Base-by-base conservation (phyloP, 2,329 filamentous ascomycete species). In the Neophaeococcomyces aloes region DNA sequence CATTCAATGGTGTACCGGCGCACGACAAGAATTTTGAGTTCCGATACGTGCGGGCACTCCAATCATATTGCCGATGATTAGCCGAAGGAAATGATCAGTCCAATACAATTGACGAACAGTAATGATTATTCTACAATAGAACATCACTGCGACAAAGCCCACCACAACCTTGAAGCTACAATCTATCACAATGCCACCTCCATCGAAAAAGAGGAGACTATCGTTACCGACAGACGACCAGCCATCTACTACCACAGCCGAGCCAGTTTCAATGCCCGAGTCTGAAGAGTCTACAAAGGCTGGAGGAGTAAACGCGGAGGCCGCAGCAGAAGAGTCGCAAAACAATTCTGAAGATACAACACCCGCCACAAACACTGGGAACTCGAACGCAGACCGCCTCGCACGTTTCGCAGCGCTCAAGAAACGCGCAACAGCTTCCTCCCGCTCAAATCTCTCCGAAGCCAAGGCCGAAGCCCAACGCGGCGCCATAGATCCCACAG, bases 391-490 rank as follows among this genome's bases (percentile, higher is more conserved):
- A 14, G 53, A 54, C 38, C 46, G 54, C 19, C 38, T 53, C 3
- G 53, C 54, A 13, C 54, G 54, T 27, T 56, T 56, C 36, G 48
- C 47, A 13, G 54, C 54, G n/a, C 44, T 56, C 7, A 53, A 53
- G 37, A 48, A 49, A 14, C 53, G 54, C 11, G 54, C 54, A 4
- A 47, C 48, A 3, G 46, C 46, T 46, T 83, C 80, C 0, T 75
- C 79, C 1, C 71, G 79, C 59, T 77, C 74, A 49, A 96, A 94
- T 59, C 68, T 93, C 51, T 83, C 86, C 60, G 88, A 88, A 62
- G 86, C 86, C 6, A 83, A 83, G 23, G 79, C 79, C 38, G 88
- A 94, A 66, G 83, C 85, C 13, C 82, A 88, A 58, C 80, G 86
- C 32, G 71, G 87, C 39, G 76, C 82, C 3, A 79, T 80, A 19